phyloP scores from a whole-genome alignment of 495 filamentous ascomycete genomes.

The Bacidia gigantensis region DNA sequence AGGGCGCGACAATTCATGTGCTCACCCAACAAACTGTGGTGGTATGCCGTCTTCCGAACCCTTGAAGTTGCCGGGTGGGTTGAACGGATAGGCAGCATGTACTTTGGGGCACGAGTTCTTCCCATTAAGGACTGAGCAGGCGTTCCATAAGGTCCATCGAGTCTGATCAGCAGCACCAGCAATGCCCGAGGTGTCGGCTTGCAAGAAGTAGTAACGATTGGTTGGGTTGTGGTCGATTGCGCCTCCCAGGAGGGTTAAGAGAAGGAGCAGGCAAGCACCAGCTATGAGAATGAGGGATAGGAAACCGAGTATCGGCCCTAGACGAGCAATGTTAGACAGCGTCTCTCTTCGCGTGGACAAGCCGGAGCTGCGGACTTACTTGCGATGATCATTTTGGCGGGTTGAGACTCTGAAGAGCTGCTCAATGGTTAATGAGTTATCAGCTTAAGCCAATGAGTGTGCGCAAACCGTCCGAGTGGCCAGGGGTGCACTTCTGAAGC shows the following conservation, averaged over 20 bases:
- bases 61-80: conserved; percentile 50
- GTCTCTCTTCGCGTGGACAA: background rate
- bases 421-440: background rate
- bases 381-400: conserved; percentile 1
- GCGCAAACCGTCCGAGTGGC: background rate
- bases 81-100: conserved; percentile 48
- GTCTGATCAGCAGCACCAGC: conserved; percentile 47
- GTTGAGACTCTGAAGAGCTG: background rate
- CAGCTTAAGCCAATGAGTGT: background rate
- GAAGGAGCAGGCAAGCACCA: conserved; percentile 59
- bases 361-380: background rate
- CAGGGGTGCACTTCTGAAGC: background rate
- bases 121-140: conserved; percentile 46
- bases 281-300: conserved; percentile 63
- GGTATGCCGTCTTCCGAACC: conserved; percentile 43
- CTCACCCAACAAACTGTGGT: conserved; percentile 39
- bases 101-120: conserved; percentile 41
- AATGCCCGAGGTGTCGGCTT: conserved; percentile 57
- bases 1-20: background rate
- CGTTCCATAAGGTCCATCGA: conserved; percentile 80
- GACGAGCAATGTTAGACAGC: background rate
- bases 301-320: conserved; percentile 39
- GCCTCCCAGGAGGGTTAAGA: conserved; percentile 68
- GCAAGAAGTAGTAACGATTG: conserved; percentile 67
- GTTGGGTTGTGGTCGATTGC: conserved; percentile 44